Evolutionary conservation across 768 basidiomycete genomes (phyloP).

Genomic region (Flagelloscypha sp.): DNA sequence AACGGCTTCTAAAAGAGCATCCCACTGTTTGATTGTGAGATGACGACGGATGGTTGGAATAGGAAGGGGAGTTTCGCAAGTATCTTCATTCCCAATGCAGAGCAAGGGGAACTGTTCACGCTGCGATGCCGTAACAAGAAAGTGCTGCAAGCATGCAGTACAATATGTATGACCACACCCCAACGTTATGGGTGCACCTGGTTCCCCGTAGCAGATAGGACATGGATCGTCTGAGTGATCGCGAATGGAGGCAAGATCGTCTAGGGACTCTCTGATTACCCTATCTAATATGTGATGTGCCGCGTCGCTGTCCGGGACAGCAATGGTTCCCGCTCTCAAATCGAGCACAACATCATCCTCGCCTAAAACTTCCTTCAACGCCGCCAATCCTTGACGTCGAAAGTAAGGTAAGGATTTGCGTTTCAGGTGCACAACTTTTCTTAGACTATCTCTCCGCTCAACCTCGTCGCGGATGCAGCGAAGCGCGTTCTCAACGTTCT

Average conservation of each 20-base stretch:
- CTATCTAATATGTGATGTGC: slow-evolving; percentile 38
- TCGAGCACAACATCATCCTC: slow-evolving; percentile 45
- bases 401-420: slow-evolving; percentile 40
- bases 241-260: slow-evolving; percentile 9
- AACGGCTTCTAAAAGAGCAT: slow-evolving; percentile 10
- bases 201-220: slow-evolving; percentile 46
- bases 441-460: slow-evolving; percentile 35
- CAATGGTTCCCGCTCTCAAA: slow-evolving; percentile 28
- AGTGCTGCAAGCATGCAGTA: slow-evolving; percentile 38
- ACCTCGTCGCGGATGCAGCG: slow-evolving; percentile 39
- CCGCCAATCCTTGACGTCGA: slow-evolving; percentile 38
- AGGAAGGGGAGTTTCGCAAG: slow-evolving; percentile 11
- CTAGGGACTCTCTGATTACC: slow-evolving; percentile 34
- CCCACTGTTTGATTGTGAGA: slow-evolving; percentile 7
- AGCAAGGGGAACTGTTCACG: slow-evolving; percentile 12
- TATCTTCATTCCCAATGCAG: slow-evolving; percentile 13
- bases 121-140: slow-evolving; percentile 31
- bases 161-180: slow-evolving; percentile 46
- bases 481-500: slow-evolving; percentile 32
- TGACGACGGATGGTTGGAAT: slow-evolving; percentile 10
- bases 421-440: slow-evolving; percentile 31
- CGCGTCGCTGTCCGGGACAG: slow-evolving; percentile 49
- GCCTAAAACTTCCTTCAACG: slow-evolving; percentile 45
- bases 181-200: slow-evolving; percentile 32
- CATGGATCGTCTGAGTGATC: slow-evolving; percentile 21